Evolutionary conservation across 2,329 filamentous ascomycete genomes (phyloP).

Genomic region (Aspergillus awamori): DNA sequence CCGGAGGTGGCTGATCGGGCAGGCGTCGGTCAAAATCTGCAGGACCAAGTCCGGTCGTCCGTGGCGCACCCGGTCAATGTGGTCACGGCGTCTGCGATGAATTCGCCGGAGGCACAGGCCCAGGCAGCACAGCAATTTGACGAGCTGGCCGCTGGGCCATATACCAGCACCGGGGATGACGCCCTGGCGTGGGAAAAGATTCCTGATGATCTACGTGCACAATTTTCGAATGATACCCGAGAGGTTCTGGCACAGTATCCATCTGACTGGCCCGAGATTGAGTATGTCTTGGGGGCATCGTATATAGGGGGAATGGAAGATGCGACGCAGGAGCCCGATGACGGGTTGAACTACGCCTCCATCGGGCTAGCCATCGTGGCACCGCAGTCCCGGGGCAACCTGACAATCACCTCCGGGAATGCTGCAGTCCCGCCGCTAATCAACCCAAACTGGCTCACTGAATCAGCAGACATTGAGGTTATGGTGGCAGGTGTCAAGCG

Average conservation of each 20-base stretch:
- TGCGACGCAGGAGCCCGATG: not conserved
- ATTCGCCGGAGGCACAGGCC: not conserved
- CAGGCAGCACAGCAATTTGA: slow-evolving; percentile 7
- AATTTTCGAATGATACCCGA: not conserved
- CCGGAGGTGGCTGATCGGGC: slow-evolving; percentile 49
- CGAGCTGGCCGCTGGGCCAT: not conserved
- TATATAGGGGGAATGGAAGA: not conserved
- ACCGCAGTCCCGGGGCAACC: slow-evolving; percentile 48
- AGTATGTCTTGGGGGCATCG: not conserved
- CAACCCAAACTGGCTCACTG: slow-evolving; percentile 48
- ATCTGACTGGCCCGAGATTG: slow-evolving; percentile 16
- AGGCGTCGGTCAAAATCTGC: slow-evolving; percentile 50
- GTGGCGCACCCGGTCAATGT: slow-evolving; percentile 31
- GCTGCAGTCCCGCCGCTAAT: slow-evolving; percentile 42
- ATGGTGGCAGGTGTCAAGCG: slow-evolving; percentile 48
- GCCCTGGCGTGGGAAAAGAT: slow-evolving; percentile 18
- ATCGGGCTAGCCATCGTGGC: slow-evolving; percentile 39
- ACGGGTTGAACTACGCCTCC: slow-evolving; percentile 34
- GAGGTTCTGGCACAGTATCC: not conserved
- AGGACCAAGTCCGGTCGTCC: slow-evolving; percentile 32
- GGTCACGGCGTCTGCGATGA: slow-evolving; percentile 24
- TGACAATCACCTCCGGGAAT: slow-evolving; percentile 41
- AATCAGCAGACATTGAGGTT: slow-evolving; percentile 47
- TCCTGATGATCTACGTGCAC: not conserved
- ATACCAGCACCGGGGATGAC: slow-evolving; percentile 6